Percentiles rank a stretch among this genome's conserved stretches.
Conservation (phyloP, 495 filamentous ascomycete species). For the Terfezia boudieri region DNA sequence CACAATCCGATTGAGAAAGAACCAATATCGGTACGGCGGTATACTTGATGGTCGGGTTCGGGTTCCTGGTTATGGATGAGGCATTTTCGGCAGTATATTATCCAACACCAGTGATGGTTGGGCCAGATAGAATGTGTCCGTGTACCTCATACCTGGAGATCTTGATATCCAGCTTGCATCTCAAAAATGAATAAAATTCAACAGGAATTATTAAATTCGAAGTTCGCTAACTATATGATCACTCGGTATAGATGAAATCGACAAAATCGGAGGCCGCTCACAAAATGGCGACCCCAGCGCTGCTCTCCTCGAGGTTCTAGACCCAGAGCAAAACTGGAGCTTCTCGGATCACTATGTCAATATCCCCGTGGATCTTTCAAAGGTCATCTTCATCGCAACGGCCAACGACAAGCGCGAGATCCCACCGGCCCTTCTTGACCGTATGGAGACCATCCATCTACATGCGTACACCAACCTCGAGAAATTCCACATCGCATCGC, state of each 20-base stretch:
- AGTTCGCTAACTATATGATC: no score
- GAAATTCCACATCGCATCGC: conserved; percentile 85
- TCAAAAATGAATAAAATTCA: no score
- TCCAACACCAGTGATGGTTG: no score
- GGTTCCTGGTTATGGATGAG: no score
- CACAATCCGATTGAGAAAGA: no score
- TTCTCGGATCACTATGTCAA: conserved; percentile 96
- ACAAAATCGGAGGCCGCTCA: conserved; percentile 83
- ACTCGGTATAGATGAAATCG: conserved; percentile 54
- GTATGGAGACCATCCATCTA: conserved; percentile 86
- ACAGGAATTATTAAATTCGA: no score
- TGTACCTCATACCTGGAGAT: no score
- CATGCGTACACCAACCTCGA: conserved; percentile 96
- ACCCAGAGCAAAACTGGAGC: conserved; percentile 89
- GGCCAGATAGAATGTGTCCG: no score
- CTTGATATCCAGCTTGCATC: no score
- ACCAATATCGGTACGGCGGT: no score
- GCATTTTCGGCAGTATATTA: no score
- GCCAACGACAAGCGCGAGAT: conserved; percentile 94
- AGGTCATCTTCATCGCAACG: conserved; percentile 95
- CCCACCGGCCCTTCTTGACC: conserved; percentile 76
- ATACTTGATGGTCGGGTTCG: no score
- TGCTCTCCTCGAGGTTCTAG: conserved; percentile 96
- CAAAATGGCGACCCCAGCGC: conserved; percentile 93
- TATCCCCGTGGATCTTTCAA: conserved; percentile 86